phyloP scores from a whole-genome alignment of 805 yeast genomes.

The Pichia gijzeniarum region DNA sequence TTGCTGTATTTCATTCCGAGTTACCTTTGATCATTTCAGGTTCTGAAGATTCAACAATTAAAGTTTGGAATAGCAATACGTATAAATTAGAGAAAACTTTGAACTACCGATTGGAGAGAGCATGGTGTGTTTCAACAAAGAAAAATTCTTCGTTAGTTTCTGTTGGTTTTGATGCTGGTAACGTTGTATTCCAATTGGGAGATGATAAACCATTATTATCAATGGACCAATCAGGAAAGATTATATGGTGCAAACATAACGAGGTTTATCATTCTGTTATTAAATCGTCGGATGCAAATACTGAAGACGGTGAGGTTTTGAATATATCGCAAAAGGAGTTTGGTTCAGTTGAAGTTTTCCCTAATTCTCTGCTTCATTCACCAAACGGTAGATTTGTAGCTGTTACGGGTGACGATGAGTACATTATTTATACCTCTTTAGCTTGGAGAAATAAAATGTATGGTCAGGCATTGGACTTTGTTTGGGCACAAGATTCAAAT shows the following conservation, averaged over 20 bases:
- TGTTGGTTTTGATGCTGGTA: slow-evolving; percentile 93
- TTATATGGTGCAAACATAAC: slow-evolving; percentile 84
- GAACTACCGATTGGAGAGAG: slow-evolving; percentile 88
- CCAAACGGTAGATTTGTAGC: slow-evolving; percentile 97
- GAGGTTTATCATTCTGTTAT: slow-evolving; percentile 83
- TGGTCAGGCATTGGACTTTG: slow-evolving; percentile 86
- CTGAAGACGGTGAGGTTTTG: slow-evolving; percentile 73
- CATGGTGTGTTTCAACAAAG: slow-evolving; percentile 86
- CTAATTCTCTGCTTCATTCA: slow-evolving; percentile 80
- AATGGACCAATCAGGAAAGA: slow-evolving; percentile 88
- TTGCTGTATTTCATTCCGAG: slow-evolving; percentile 97
- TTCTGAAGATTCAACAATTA: slow-evolving; percentile 91
- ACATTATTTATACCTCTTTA: slow-evolving; percentile 88
- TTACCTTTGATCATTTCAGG: slow-evolving; percentile 93
- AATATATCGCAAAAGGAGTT: slow-evolving; percentile 80
- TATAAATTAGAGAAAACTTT: slow-evolving; percentile 89
- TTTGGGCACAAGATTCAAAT: slow-evolving; percentile 90
- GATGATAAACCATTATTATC: slow-evolving; percentile 91
- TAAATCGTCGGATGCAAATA: slow-evolving; percentile 52
- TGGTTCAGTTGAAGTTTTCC: slow-evolving; percentile 92
- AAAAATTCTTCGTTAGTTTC: slow-evolving; percentile 75
- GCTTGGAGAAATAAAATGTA: slow-evolving; percentile 97
- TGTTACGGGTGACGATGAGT: slow-evolving; percentile 97
- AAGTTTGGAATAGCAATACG: slow-evolving; percentile 92
- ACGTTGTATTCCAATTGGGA: slow-evolving; percentile 82